phyloP scores from a whole-genome alignment of 2,329 filamentous ascomycete genomes.

The Colletotrichum tropicicola region DNA sequence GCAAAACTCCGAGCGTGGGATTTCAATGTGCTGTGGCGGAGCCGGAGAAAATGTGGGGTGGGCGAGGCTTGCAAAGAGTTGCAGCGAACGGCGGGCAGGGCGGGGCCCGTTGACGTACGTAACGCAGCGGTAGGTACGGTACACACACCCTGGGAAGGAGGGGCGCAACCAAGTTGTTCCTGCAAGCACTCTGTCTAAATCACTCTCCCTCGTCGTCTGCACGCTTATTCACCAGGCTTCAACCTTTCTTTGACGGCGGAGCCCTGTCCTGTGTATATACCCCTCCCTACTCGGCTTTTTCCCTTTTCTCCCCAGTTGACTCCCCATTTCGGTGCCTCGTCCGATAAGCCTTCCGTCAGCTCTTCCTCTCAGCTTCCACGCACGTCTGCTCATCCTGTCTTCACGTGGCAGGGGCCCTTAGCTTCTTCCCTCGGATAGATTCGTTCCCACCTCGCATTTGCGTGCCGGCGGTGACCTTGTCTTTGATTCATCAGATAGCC shows the following conservation, averaged over 20 bases:
- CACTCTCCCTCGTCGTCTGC: too few species aligned
- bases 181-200: neutral
- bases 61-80: neutral
- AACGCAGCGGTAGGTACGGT: too few species aligned
- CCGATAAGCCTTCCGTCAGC: neutral
- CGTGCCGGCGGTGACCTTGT: slow-evolving; percentile 6
- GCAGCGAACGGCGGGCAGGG: neutral
- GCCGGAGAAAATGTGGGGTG: slow-evolving; percentile 7
- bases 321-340: neutral
- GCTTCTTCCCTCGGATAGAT: neutral
- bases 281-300: neutral
- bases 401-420: neutral
- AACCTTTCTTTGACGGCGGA: neutral
- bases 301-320: neutral
- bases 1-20: neutral
- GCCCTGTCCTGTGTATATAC: slow-evolving; percentile 5
- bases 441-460: neutral
- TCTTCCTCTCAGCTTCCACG: neutral
- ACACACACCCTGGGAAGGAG: neutral
- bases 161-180: neutral
- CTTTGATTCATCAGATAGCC: slow-evolving; percentile 16
- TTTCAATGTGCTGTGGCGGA: slow-evolving; percentile 22
- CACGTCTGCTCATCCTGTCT: neutral
- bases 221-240: neutral
- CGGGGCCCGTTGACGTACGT: slow-evolving; percentile 22